A percentile compares a stretch with the other conserved stretches of the same genome.
Conservation (phyloP, 169 alveolate genomes). For the Plasmodium vivax region DNA sequence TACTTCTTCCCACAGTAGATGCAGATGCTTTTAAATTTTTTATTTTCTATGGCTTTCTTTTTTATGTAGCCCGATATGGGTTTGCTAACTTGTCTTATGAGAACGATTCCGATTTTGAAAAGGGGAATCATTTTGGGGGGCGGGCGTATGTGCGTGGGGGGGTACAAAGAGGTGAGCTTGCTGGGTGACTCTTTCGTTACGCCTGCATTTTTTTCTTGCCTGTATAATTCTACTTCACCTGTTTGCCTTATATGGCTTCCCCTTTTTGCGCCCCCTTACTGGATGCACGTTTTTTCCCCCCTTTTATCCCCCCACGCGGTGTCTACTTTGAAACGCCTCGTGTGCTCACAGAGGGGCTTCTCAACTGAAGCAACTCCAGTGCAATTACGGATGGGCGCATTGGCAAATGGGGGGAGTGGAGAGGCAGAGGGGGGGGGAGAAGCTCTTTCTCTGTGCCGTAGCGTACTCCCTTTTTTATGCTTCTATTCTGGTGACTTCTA, state of each 20-base stretch:
- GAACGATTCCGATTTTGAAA: constrained; percentile 81
- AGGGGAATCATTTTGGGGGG: constrained; percentile 83
- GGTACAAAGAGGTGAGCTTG: background rate
- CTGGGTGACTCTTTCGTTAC: background rate
- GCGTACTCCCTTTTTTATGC: background rate
- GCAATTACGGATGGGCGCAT: background rate
- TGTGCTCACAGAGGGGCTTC: background rate
- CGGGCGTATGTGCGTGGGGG: background rate
- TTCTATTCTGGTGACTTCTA: background rate
- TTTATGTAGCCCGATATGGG: constrained; percentile 84
- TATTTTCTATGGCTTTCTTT: constrained; percentile 81
- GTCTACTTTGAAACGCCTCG: background rate
- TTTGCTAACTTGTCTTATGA: constrained; percentile 84
- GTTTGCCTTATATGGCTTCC: too few relatives aligned
- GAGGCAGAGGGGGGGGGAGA: background rate
- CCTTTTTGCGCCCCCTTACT: too few relatives aligned
- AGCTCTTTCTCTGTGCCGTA: background rate
- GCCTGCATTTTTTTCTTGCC: background rate
- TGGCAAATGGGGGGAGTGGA: background rate
- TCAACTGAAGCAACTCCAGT: background rate
- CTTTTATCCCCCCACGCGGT: background rate
- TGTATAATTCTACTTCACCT: too few relatives aligned
- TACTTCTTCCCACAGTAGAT: constrained; percentile 82
- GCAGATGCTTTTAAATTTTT: constrained; percentile 81
- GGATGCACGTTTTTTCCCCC: background rate